Conservation (phyloP, 2,329 filamentous ascomycete species). For the Atkinsonella hypoxylon region DNA sequence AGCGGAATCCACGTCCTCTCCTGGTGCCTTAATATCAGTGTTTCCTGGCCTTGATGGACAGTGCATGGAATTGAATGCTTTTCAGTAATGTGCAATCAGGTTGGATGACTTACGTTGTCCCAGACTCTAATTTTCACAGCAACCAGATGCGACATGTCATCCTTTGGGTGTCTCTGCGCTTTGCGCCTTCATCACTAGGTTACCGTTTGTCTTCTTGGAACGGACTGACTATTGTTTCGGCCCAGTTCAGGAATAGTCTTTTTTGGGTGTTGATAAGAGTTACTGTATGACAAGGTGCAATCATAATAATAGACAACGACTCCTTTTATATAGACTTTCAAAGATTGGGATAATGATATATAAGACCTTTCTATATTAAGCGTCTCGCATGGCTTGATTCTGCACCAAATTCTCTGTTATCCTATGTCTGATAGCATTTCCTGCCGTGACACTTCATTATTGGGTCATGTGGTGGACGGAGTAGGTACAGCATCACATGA, state of each 20-base stretch:
- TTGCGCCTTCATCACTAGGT: neutral
- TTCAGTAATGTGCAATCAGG: neutral
- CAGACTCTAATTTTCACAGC: neutral
- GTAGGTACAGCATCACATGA: conserved; percentile 20
- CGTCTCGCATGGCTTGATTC: too few species aligned
- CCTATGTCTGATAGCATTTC: neutral
- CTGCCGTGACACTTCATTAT: neutral
- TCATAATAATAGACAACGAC: neutral
- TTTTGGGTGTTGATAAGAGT: conserved; percentile 2
- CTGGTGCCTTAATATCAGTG: neutral
- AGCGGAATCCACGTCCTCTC: neutral
- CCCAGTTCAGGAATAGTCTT: conserved; percentile 1
- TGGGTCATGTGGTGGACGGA: neutral
- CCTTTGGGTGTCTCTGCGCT: neutral
- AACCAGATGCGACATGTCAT: neutral
- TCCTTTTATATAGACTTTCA: neutral
- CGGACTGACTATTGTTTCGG: neutral
- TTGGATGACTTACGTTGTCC: neutral
- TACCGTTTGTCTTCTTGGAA: neutral
- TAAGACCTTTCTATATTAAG: too few species aligned
- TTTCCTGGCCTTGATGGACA: neutral
- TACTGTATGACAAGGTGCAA: conserved; percentile 1
- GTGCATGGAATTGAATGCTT: neutral
- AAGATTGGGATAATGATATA: neutral
- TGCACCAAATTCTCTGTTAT: neutral